These are phyloP conservation scores for Stygiomarasmius scandens DNA, from an alignment of 1,284 basidiomycete species.

Conservation along the genomic window DNA sequence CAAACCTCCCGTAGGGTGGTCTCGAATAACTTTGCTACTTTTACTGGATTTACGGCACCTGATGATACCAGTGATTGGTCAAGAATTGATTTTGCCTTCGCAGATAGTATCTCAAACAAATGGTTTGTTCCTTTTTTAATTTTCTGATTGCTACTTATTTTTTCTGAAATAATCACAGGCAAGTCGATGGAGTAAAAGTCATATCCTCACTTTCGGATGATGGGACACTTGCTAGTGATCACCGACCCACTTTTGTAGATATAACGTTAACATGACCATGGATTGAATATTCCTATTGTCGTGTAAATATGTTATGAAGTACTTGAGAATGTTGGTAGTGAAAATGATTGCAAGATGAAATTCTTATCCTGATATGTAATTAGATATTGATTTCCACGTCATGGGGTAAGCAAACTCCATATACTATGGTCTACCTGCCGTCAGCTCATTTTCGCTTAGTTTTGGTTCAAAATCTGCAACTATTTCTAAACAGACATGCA, in stretches of 20 bases:
- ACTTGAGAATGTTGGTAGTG: too few species aligned
- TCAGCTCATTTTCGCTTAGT: too few species aligned
- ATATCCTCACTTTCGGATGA: background rate
- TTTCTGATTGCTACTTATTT: too few species aligned
- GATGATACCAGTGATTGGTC: background rate
- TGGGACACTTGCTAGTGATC: background rate
- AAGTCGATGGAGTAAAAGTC: background rate
- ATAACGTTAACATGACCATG: background rate
- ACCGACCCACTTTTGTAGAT: background rate
- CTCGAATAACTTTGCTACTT: constrained; percentile 55
- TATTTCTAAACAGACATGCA: too few species aligned
- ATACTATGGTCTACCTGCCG: too few species aligned
- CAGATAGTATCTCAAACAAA: background rate
- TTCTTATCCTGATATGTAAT: too few species aligned
- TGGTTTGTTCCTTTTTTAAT: background rate
- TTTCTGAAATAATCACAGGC: background rate
- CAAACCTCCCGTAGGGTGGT: constrained; percentile 44
- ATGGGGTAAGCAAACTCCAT: too few species aligned
- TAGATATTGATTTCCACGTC: too few species aligned
- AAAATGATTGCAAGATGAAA: too few species aligned
- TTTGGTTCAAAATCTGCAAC: too few species aligned
- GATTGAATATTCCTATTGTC: too few species aligned
- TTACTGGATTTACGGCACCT: constrained; percentile 52
- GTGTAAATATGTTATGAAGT: too few species aligned
- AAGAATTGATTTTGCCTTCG: background rate